Evolutionary conservation across 2,329 filamentous ascomycete species (phyloP), one percentile per base, ranked within the genome.

Genomic region (Fusarium cicatricum): DNA sequence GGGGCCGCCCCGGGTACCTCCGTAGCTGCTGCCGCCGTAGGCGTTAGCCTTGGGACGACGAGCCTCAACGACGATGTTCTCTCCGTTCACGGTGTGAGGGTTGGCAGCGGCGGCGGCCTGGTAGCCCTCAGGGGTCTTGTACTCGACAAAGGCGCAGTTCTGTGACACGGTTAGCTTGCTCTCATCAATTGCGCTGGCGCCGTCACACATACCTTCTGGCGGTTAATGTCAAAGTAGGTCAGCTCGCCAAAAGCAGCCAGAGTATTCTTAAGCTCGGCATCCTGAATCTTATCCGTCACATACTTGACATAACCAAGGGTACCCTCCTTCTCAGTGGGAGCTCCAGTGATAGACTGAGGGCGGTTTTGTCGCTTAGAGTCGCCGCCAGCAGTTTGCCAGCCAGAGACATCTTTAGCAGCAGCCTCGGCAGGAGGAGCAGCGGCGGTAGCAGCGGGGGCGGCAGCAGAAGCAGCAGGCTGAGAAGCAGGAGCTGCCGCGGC

Each of bases 111-210:
- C 83, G 37, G 95, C 95, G 60, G 90, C 89, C 74, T 91, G 85
- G 78, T 96, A 97, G 40, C 87, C 92, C 50, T 92, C 87, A 17
- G 86, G 73, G 40, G 89, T 90, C 71, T 88, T 90, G 76, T 95
- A 99, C 75, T 99, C 95, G 56, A 97, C 91, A 72, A 98, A 98
- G 21, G 95, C 95, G 71, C 92, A 97, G 83, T 95, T 97, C 94
- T 96, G 72, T 23, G 34, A 44, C 15, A 62, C 60, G 57, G 64
- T 52, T 28, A 11, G 29, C 31, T 17, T 17, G 15, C 3, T 4
- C 33, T 15, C 11, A 11, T 32, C 29, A 8, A 14, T 28, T 31
- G 28, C 9, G 40, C n/a, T 11, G 11, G 14, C 6, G 7, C 36
- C 14, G 37, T 10, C 21, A n/a, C 51, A 73, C 77, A 58, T 75